phyloP scores from a whole-genome alignment of 805 yeast genomes.

The Ogataea degrootiae region DNA sequence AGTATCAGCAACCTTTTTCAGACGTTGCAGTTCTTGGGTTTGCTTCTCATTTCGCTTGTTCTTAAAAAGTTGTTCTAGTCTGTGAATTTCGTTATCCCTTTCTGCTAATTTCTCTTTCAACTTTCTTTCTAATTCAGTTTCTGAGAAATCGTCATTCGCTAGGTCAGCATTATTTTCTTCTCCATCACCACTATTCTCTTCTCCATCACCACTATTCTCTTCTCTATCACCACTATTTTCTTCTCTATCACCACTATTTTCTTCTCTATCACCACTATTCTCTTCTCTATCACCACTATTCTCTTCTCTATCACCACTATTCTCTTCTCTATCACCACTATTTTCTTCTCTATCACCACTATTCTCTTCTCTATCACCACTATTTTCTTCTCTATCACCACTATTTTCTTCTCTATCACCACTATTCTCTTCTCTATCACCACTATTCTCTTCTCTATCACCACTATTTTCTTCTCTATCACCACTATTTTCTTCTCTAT shows the following conservation, averaged over 20 bases:
- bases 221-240: conserved; percentile 4
- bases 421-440: conserved; percentile 4
- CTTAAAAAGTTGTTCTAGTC: conserved; percentile 18
- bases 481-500: too few relatives aligned
- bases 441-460: neutral
- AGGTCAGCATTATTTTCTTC: conserved; percentile 2
- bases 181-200: conserved; percentile 1
- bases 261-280: too few relatives aligned
- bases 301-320: too few relatives aligned
- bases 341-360: too few relatives aligned
- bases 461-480: too few relatives aligned
- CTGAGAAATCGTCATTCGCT: neutral
- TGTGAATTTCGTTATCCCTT: conserved; percentile 23
- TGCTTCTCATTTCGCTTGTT: conserved; percentile 17
- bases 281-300: too few relatives aligned
- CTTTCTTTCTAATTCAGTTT: neutral
- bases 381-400: conserved; percentile 10
- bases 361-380: too few relatives aligned
- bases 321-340: too few relatives aligned
- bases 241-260: conserved; percentile 3
- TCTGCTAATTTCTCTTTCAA: conserved; percentile 17
- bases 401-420: conserved; percentile 8
- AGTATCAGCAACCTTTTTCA: conserved; percentile 26
- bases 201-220: conserved; percentile 9
- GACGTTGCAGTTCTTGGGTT: conserved; percentile 26